These are phyloP conservation scores for Annulohypoxylon stygium DNA, from an alignment of 495 filamentous ascomycete species.

Conservation along the genomic window DNA sequence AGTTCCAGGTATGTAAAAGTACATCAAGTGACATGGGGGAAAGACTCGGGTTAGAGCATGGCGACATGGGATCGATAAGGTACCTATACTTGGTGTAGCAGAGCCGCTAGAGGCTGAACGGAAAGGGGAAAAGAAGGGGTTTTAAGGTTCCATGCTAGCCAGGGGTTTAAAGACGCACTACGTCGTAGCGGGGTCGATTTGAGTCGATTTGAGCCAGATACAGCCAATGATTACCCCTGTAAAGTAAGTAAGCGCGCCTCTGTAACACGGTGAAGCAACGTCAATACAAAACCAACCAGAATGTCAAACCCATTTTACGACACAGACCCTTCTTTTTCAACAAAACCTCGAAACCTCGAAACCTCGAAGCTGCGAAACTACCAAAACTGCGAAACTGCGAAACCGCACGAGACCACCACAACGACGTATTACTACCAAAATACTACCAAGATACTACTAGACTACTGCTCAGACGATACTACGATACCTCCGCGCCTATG, in stretches of 20 bases:
- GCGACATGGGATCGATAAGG: background rate
- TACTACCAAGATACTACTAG: background rate
- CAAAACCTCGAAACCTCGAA: constrained; percentile 13
- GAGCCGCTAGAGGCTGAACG: constrained; percentile 43
- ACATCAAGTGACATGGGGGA: background rate
- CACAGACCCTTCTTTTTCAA: constrained; percentile 42
- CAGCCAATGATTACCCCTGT: constrained; percentile 44
- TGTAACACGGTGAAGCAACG: constrained; percentile 50
- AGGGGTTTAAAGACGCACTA: constrained; percentile 39
- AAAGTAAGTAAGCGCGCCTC: constrained; percentile 45
- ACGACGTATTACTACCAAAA: background rate
- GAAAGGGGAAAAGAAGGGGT: constrained; percentile 34
- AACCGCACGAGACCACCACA: constrained; percentile 28
- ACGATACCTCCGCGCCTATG: constrained; percentile 5
- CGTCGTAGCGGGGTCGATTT: constrained; percentile 27
- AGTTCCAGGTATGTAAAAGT: constrained; percentile 21
- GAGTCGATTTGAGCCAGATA: background rate
- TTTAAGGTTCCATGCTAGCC: constrained; percentile 36
- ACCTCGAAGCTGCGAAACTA: constrained; percentile 25
- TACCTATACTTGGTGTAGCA: constrained; percentile 32
- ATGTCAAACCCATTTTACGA: constrained; percentile 49
- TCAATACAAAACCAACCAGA: constrained; percentile 49
- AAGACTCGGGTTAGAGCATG: background rate
- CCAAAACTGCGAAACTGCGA: constrained; percentile 2
- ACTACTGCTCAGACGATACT: background rate